phyloP scores from a whole-genome alignment of 2,329 filamentous ascomycete genomes.

The Alternaria solani region DNA sequence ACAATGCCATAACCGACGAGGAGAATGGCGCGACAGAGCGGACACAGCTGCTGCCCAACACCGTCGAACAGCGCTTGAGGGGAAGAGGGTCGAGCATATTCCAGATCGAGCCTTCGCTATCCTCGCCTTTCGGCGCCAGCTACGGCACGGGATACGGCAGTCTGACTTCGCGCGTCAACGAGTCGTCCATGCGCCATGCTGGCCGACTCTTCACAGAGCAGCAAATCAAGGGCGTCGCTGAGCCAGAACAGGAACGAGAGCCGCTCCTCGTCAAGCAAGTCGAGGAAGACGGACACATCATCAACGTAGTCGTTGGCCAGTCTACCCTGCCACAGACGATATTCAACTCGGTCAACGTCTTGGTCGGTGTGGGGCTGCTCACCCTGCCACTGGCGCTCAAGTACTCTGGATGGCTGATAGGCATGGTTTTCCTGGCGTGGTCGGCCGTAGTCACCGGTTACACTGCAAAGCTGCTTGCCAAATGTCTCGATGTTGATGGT shows the following conservation, averaged over 20 bases:
- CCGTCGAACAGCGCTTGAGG: slow-evolving; percentile 39
- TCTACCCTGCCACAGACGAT: slow-evolving; percentile 95
- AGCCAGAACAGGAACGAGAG: slow-evolving; percentile 61
- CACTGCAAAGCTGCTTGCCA: slow-evolving; percentile 83
- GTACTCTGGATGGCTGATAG: slow-evolving; percentile 88
- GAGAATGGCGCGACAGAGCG: slow-evolving; percentile 45
- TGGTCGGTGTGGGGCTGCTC: slow-evolving; percentile 89
- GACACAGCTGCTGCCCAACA: slow-evolving; percentile 37
- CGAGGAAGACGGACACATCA: slow-evolving; percentile 81
- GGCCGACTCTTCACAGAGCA: slow-evolving; percentile 60
- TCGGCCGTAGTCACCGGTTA: slow-evolving; percentile 82
- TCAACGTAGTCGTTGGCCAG: slow-evolving; percentile 86
- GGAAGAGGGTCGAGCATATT: slow-evolving; percentile 56
- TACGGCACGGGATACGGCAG: slow-evolving; percentile 71
- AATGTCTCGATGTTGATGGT: slow-evolving; percentile 85
- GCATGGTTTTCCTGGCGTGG: slow-evolving; percentile 75
- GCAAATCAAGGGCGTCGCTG: slow-evolving; percentile 53
- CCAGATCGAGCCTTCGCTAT: slow-evolving; percentile 63
- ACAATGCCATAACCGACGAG: slow-evolving; percentile 49
- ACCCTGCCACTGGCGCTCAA: slow-evolving; percentile 88
- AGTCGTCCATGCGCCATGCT: slow-evolving; percentile 64
- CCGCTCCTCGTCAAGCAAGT: slow-evolving; percentile 88
- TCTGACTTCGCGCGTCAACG: slow-evolving; percentile 64
- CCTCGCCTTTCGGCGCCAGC: slow-evolving; percentile 74
- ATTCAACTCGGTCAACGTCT: slow-evolving; percentile 94